Conservation (phyloP, 1,284 basidiomycete genomes). For the Gastroboletus turbinatus region DNA sequence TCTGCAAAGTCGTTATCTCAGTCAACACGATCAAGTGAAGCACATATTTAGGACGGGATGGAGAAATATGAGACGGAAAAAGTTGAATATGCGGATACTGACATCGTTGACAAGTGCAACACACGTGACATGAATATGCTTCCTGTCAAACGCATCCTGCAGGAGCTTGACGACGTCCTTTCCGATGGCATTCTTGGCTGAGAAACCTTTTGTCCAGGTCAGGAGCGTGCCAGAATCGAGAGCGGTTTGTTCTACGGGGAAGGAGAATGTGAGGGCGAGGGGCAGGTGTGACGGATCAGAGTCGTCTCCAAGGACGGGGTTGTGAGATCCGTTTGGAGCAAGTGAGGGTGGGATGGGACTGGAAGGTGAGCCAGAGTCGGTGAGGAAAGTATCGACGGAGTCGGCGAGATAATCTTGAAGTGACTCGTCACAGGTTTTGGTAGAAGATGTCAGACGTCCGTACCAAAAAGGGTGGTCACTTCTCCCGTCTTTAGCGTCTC, state of each 20-base stretch:
- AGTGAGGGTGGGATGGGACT: conserved; percentile 45
- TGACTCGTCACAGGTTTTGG: conserved; percentile 1
- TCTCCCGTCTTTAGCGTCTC: conserved; percentile 89
- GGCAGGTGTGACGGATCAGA: conserved; percentile 59
- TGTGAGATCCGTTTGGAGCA: conserved; percentile 20
- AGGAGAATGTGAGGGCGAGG: conserved; percentile 93
- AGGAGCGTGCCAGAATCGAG: conserved; percentile 87
- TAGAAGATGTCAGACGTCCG: conserved; percentile 26
- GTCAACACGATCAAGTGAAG: conserved; percentile 2
- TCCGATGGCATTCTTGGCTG: conserved; percentile 88
- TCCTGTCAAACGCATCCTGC: conserved; percentile 91
- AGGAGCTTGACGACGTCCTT: conserved; percentile 90
- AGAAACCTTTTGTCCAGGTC: conserved; percentile 97
- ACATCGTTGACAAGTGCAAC: conserved; percentile 97
- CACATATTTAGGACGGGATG: neutral
- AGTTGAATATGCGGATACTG: conserved; percentile 34
- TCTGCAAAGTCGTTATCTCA: conserved; percentile 47
- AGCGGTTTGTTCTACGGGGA: conserved; percentile 96
- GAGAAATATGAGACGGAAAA: neutral
- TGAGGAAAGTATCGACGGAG: conserved; percentile 93
- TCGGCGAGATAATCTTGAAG: conserved; percentile 89
- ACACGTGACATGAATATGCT: conserved; percentile 92
- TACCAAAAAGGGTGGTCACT: conserved; percentile 80
- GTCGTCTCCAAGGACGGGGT: conserved; percentile 26
- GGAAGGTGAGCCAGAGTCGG: conserved; percentile 49